Evolutionary conservation across 192 early-diverging fungal species (phyloP).

Genomic region (Paraglomus brasilianum): DNA sequence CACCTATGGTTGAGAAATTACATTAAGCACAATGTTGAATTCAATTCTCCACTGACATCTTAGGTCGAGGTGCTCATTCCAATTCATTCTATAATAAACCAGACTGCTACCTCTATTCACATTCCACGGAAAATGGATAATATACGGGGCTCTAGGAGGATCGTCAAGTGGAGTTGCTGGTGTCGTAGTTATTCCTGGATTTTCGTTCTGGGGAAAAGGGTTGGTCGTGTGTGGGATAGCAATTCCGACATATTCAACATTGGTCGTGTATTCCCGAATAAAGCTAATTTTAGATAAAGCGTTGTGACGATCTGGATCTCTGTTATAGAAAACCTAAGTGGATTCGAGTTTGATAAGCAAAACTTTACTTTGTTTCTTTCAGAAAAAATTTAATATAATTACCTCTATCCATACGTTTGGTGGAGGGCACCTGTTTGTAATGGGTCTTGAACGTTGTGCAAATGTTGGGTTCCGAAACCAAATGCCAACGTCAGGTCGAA

Average conservation of each 20-base stretch:
- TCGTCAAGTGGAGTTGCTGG: not conserved
- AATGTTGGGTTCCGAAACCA: constrained; percentile 4
- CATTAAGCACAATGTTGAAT: constrained; percentile 5
- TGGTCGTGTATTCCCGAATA: not conserved
- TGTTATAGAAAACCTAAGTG: not conserved
- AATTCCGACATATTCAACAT: not conserved
- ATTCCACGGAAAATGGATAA: not conserved
- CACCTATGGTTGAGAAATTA: not conserved
- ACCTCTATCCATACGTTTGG: constrained; percentile 1
- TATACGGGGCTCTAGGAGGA: not conserved
- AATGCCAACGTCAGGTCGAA: constrained; percentile 12
- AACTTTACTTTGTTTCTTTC: constrained; percentile 1
- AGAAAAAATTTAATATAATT: not conserved
- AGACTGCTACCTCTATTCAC: not conserved
- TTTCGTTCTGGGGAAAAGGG: not conserved
- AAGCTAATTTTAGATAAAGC: not conserved
- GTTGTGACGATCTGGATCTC: not conserved
- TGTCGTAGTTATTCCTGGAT: constrained; percentile 1
- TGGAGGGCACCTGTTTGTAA: not conserved
- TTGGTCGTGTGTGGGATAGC: not conserved
- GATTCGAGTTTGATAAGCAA: constrained; percentile 10
- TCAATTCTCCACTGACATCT: constrained; percentile 4
- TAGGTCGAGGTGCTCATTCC: constrained; percentile 2
- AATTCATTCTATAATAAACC: constrained; percentile 14
- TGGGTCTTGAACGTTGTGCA: not conserved